These are phyloP conservation scores for Apiotrichum gamsii DNA, from an alignment of 1,284 basidiomycete genomes.

Conservation along the genomic window DNA sequence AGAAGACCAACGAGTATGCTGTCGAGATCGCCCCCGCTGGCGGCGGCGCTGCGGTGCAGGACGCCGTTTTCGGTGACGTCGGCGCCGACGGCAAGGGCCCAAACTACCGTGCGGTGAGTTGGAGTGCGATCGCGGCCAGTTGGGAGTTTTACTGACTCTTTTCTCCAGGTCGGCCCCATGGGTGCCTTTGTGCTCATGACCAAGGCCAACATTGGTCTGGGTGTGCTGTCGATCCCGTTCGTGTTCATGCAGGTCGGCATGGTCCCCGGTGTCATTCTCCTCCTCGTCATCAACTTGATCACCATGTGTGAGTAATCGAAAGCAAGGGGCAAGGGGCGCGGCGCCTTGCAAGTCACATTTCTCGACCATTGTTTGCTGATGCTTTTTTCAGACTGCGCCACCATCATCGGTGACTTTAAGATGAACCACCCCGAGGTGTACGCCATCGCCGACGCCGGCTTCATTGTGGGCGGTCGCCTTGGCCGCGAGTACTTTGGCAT, in stretches of 20 bases:
- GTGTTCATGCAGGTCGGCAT: conserved; percentile 28
- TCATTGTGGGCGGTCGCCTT: conserved; percentile 11
- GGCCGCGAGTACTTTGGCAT: conserved; percentile 13
- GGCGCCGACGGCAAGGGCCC: conserved; percentile 24
- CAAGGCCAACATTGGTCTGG: conserved; percentile 31
- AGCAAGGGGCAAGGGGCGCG: no score
- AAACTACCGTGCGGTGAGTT: conserved; percentile 29
- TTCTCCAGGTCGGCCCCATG: conserved; percentile 14
- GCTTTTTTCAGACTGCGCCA: conserved; percentile 23
- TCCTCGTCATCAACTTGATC: conserved; percentile 33
- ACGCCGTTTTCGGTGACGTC: conserved; percentile 32
- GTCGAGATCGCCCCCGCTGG: conserved; percentile 15
- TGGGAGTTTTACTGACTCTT: not conserved
- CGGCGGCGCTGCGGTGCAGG: conserved; percentile 6
- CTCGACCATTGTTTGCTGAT: conserved; percentile 9
- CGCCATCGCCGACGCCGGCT: conserved; percentile 29
- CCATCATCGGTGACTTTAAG: conserved; percentile 39
- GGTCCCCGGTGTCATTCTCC: conserved; percentile 35
- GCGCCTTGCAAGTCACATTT: not conserved
- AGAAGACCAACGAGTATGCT: conserved; percentile 9
- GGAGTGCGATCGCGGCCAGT: no score
- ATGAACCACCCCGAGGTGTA: conserved; percentile 33
- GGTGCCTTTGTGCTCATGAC: conserved; percentile 21
- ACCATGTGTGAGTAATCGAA: conserved; percentile 32
- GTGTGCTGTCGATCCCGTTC: conserved; percentile 31